Conservation (phyloP, 345 rosid genomes). For the Balakata baccata region DNA sequence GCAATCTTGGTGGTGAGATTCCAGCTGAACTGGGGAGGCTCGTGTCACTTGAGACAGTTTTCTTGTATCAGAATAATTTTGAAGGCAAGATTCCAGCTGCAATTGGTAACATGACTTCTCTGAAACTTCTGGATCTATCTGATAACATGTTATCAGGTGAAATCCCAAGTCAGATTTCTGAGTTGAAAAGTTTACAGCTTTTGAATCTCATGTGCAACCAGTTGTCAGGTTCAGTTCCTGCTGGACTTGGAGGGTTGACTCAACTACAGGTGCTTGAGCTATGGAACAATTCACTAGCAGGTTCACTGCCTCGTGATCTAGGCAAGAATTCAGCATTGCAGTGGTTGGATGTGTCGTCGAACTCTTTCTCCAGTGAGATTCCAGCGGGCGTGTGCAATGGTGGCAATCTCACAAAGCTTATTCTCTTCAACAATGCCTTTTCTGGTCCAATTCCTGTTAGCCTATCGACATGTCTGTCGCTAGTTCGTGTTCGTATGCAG, state of each 20-base stretch:
- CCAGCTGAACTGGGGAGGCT: conserved; percentile 73
- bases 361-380: conserved; percentile 66
- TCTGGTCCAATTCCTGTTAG: conserved; percentile 68
- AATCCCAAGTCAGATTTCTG: conserved; percentile 53
- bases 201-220: conserved; percentile 81
- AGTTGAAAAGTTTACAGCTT: conserved; percentile 67
- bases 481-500: conserved; percentile 87
- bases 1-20: conserved; percentile 69
- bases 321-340: conserved; percentile 76
- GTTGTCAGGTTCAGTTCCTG: conserved; percentile 67
- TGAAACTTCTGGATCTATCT: conserved; percentile 77
- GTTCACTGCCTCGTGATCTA: conserved; percentile 64
- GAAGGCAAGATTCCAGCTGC: conserved; percentile 59
- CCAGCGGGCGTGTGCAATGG: conserved; percentile 63
- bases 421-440: conserved; percentile 77
- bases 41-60: conserved; percentile 51
- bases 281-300: conserved; percentile 90
- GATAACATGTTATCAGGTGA: conserved; percentile 60
- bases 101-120: conserved; percentile 58
- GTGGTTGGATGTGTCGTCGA: conserved; percentile 84
- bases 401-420: conserved; percentile 85
- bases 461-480: conserved; percentile 52
- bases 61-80: conserved; percentile 65
- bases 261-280: conserved; percentile 66
- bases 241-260: conserved; percentile 44